Base-by-base conservation (phyloP, 2,329 filamentous ascomycete genomes). In the Ploettnerulaceae sp. region DNA sequence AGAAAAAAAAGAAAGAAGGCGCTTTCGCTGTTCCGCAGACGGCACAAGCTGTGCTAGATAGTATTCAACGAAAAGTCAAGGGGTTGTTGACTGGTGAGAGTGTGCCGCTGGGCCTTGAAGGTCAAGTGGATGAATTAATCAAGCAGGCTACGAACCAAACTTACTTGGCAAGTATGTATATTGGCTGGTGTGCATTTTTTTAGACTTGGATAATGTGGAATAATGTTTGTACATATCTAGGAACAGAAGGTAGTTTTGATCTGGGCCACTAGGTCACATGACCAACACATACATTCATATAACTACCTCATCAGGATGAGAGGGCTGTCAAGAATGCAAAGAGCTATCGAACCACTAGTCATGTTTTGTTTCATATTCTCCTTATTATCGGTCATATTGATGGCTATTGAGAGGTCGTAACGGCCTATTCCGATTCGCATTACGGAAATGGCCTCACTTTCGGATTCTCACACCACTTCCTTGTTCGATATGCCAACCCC, bases 101-200 rank as follows among this genome's bases (percentile, higher is more conserved):
- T 54, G 93, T 98, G 45, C 91, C 93, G 33, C 71, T 99, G 52
- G 89, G 89, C 21, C 89, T 97, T 2, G 93, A 97, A 67, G 93
- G 94, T 0, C 93, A 98, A 70, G 93, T 96, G n/a, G 87, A 96
- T 65, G 89, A 94, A 67, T 68, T 98, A 66, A 93, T 98, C 57
- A 80, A 84, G 63, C 83, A 91, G 69, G 93, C 94, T 25, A 86
- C 84, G 17, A 82, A 89, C 66, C 79, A 84, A 47, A 77, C 71
- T 61, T 94, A 93, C 65, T 67, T 98, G 67, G 80, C 87, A 14
- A 80, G 82, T 29, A 98, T 98, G 94, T 98, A 97, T 67, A 95
- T 97, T 68, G 93, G 93, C 15, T 97, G 91, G 91, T 84, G 80
- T 69, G 73, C 81, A 9, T 85, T 84, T 60, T 79, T 83, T 49